phyloP scores from a whole-genome alignment of 306 rosid genomes.

The Astragalus membranaceus region DNA sequence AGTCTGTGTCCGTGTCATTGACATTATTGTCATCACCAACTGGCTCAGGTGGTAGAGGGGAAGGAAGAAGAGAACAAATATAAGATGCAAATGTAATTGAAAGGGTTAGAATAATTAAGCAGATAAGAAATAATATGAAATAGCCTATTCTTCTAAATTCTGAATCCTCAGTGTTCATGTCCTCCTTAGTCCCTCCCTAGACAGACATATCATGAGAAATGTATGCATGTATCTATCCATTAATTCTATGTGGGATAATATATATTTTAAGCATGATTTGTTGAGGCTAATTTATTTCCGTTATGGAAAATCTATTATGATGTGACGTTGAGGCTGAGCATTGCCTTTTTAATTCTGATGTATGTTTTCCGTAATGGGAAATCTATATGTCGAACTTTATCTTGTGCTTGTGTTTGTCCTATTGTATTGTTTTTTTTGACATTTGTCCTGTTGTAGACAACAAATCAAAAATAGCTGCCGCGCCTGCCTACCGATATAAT shows the following conservation, averaged over 20 bases:
- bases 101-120: constrained; percentile 1
- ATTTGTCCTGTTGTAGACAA: background rate
- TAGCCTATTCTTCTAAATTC: background rate
- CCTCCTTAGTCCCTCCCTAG: no score
- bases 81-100: background rate
- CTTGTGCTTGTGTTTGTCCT: constrained; percentile 8
- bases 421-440: background rate
- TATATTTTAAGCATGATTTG: background rate
- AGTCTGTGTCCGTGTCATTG: background rate
- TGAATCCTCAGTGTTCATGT: constrained; percentile 15
- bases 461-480: background rate
- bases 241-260: background rate
- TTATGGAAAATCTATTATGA: background rate
- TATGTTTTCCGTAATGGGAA: constrained; percentile 18
- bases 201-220: background rate
- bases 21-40: background rate
- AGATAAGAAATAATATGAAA: background rate
- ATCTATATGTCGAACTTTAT: constrained; percentile 1
- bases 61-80: background rate
- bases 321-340: background rate
- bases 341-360: background rate
- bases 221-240: background rate
- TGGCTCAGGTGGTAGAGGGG: background rate
- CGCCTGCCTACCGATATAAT: constrained; percentile 12
- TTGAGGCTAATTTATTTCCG: background rate